Conservation (phyloP, 192 early-diverging fungal species). For the Podila clonocystis region DNA sequence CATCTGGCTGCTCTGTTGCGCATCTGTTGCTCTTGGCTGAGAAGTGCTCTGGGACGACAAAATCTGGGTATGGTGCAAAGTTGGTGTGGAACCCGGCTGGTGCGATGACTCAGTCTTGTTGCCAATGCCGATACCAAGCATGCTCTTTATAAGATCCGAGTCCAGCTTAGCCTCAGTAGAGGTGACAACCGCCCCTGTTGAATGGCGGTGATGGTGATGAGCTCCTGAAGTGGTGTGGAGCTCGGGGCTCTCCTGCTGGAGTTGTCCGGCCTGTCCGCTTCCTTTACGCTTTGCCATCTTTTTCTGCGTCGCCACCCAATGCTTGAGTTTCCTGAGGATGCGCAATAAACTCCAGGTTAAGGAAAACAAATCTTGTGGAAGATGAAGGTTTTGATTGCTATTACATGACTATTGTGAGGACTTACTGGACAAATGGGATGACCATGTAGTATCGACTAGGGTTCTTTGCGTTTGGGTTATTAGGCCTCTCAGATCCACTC, state of each 20-base stretch:
- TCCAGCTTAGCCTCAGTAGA: conserved; percentile 25
- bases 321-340: conserved; percentile 33
- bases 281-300: conserved; percentile 28
- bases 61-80: too few relatives aligned
- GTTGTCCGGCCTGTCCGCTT: too few relatives aligned
- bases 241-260: too few relatives aligned
- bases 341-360: too few relatives aligned
- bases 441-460: conserved; percentile 75
- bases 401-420: background rate
- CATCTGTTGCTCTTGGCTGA: too few relatives aligned
- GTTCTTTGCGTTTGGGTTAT: conserved; percentile 42
- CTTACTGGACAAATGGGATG: conserved; percentile 74
- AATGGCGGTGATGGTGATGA: background rate
- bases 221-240: too few relatives aligned
- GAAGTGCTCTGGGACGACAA: too few relatives aligned
- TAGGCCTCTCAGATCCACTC: conserved; percentile 38
- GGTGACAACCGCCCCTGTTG: conserved; percentile 2
- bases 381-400: too few relatives aligned
- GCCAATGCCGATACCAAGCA: conserved; percentile 45
- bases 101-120: too few relatives aligned
- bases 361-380: too few relatives aligned
- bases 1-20: too few relatives aligned
- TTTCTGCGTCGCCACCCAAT: conserved; percentile 29
- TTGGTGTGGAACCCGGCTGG: too few relatives aligned
- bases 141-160: conserved; percentile 42